Conservation (phyloP, 2,329 filamentous ascomycete species). For the Parastagonospora nodorum region DNA sequence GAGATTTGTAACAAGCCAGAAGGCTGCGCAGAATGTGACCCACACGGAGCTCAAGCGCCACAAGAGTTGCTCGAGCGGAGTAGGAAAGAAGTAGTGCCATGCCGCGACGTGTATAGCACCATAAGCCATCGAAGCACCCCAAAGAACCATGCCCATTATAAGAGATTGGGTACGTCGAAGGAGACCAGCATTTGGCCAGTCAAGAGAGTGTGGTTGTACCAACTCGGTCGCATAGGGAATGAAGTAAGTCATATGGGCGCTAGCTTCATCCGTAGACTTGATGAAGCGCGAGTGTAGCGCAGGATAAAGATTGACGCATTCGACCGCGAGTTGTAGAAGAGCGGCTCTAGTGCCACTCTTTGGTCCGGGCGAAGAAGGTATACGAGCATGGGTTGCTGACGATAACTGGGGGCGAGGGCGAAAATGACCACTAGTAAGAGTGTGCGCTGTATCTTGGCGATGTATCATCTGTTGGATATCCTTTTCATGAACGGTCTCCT, state of each 20-base stretch:
- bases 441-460: too few relatives aligned
- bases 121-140: slow-evolving; percentile 21
- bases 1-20: slow-evolving; percentile 22
- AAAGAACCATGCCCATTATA: slow-evolving; percentile 19
- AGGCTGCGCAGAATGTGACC: slow-evolving; percentile 21
- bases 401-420: neutral
- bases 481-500: neutral
- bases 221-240: slow-evolving; percentile 8
- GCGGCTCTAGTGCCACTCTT: neutral
- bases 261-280: neutral
- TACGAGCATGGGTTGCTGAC: neutral
- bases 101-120: slow-evolving; percentile 28
- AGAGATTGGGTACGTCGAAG: slow-evolving; percentile 18
- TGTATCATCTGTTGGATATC: neutral
- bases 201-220: slow-evolving; percentile 7
- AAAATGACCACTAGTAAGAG: neutral
- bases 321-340: neutral
- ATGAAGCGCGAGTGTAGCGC: neutral
- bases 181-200: slow-evolving; percentile 28
- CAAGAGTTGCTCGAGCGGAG: slow-evolving; percentile 16
- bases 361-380: neutral
- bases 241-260: neutral
- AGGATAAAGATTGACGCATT: slow-evolving; percentile 1
- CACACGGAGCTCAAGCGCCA: slow-evolving; percentile 22
- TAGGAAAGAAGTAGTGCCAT: slow-evolving; percentile 26